phyloP scores from a whole-genome alignment of 306 rosid genomes.

The Prunus mongolica region DNA sequence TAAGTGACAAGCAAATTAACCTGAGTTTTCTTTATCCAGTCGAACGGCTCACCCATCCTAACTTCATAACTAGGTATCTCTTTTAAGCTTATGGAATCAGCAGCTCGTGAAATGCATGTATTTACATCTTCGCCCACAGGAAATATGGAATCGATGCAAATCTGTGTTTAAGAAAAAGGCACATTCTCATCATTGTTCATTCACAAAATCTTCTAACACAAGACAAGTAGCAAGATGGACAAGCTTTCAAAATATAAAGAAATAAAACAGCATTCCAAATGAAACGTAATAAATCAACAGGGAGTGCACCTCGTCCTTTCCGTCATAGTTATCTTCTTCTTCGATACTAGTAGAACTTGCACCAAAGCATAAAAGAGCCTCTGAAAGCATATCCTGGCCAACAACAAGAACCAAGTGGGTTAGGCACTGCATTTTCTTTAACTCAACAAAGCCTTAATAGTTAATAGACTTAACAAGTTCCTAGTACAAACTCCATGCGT shows the following conservation, averaged over 20 bases:
- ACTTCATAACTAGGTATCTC: slow-evolving; percentile 65
- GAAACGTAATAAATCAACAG: not conserved
- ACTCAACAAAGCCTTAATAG: not conserved
- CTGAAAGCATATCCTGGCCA: slow-evolving; percentile 71
- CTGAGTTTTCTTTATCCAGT: slow-evolving; percentile 76
- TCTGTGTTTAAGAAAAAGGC: slow-evolving; percentile 35
- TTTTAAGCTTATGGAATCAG: slow-evolving; percentile 78
- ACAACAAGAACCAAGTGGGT: slow-evolving; percentile 22
- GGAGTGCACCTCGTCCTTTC: slow-evolving; percentile 45
- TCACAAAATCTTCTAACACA: not conserved
- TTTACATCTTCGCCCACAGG: slow-evolving; percentile 56
- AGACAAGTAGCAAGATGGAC: not conserved
- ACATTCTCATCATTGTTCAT: not conserved
- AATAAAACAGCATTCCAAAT: not conserved
- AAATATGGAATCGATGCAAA: slow-evolving; percentile 62
- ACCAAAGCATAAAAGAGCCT: slow-evolving; percentile 86
- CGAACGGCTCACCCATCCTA: slow-evolving; percentile 51
- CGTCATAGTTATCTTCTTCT: slow-evolving; percentile 38
- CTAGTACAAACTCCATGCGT: not conserved
- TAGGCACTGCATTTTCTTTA: not conserved
- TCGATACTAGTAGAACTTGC: slow-evolving; percentile 67
- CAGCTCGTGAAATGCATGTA: slow-evolving; percentile 59
- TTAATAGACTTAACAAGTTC: not conserved
- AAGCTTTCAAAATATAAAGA: not conserved
- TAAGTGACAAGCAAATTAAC: slow-evolving; percentile 32